These are phyloP conservation scores for Gleditsia sinensis DNA, from an alignment of 306 rosid genomes.

Conservation along the genomic window DNA sequence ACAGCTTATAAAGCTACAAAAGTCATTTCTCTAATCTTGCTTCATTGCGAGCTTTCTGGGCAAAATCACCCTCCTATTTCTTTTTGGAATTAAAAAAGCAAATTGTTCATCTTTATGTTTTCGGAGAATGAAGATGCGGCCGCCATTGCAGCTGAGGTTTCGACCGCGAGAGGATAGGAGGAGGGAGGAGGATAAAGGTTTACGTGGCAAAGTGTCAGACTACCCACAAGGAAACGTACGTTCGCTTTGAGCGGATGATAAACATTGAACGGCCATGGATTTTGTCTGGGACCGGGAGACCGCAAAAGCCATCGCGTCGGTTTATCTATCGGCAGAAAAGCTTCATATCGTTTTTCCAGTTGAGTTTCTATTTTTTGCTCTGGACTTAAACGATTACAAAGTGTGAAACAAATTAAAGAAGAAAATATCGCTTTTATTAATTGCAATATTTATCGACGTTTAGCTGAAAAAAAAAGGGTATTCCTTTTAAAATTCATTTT, in stretches of 20 bases:
- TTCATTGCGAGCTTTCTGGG: not conserved
- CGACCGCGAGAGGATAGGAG: slow-evolving; percentile 50
- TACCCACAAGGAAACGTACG: slow-evolving; percentile 8
- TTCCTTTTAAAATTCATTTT: too few relatives aligned
- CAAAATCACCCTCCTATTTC: not conserved
- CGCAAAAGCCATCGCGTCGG: slow-evolving; percentile 48
- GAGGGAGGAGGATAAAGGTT: slow-evolving; percentile 46
- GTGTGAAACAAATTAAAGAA: too few relatives aligned
- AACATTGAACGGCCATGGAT: slow-evolving; percentile 42
- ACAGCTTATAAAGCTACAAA: not conserved
- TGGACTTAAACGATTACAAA: too few relatives aligned
- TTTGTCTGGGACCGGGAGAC: slow-evolving; percentile 38
- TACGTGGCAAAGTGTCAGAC: slow-evolving; percentile 40
- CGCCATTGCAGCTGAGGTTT: slow-evolving; percentile 28
- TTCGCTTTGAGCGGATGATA: slow-evolving; percentile 33
- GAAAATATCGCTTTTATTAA: too few relatives aligned
- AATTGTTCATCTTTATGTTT: slow-evolving; percentile 53
- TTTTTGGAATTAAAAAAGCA: not conserved
- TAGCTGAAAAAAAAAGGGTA: too few relatives aligned
- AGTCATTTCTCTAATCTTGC: not conserved
- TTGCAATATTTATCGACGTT: too few relatives aligned
- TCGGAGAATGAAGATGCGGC: slow-evolving; percentile 49
- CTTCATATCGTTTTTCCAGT: not conserved
- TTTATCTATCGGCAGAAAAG: not conserved
- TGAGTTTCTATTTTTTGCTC: too few relatives aligned